These are phyloP conservation scores for Tuber indicum DNA, from an alignment of 495 filamentous ascomycete species.

Conservation along the genomic window DNA sequence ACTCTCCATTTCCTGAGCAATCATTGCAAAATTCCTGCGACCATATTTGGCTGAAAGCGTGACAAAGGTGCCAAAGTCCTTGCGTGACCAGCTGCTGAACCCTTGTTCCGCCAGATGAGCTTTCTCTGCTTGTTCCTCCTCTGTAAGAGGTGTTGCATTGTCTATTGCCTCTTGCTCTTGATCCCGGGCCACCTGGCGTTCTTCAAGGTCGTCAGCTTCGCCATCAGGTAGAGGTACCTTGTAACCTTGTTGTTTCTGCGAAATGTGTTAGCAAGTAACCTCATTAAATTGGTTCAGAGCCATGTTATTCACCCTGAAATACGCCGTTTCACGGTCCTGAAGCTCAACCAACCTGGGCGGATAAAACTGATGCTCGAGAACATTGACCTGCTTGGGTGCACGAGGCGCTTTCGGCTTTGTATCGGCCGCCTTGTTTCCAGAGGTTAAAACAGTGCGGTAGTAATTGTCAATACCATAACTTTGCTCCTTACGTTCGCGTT, in stretches of 20 bases:
- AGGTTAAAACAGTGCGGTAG: constrained; percentile 87
- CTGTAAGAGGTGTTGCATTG: constrained; percentile 77
- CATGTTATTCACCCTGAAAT: constrained; percentile 50
- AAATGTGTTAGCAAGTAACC: background rate
- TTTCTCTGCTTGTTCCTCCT: constrained; percentile 84
- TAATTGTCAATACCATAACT: constrained; percentile 98
- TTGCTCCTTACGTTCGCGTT: constrained; percentile 97
- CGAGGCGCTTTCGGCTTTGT: constrained; percentile 92
- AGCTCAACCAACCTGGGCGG: constrained; percentile 72
- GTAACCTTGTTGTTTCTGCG: constrained; percentile 81
- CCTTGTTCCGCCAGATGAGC: constrained; percentile 69
- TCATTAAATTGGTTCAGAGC: background rate
- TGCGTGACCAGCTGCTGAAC: constrained; percentile 88
- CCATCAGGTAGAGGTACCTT: constrained; percentile 81
- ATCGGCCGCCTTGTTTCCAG: constrained; percentile 68
- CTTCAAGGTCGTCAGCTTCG: constrained; percentile 71
- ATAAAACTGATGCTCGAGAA: constrained; percentile 98
- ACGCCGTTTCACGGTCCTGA: constrained; percentile 93
- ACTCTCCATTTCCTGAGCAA: constrained; percentile 84
- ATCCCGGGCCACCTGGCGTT: constrained; percentile 79
- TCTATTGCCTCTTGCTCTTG: constrained; percentile 89
- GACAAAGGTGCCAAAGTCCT: constrained; percentile 97
- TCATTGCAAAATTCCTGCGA: constrained; percentile 70
- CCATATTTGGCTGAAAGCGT: constrained; percentile 91
- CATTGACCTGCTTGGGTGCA: constrained; percentile 81